A percentile compares a stretch with the other conserved stretches of the same genome.
Conservation (phyloP, 2,329 filamentous ascomycete species). For the Exophiala aquamarina region DNA sequence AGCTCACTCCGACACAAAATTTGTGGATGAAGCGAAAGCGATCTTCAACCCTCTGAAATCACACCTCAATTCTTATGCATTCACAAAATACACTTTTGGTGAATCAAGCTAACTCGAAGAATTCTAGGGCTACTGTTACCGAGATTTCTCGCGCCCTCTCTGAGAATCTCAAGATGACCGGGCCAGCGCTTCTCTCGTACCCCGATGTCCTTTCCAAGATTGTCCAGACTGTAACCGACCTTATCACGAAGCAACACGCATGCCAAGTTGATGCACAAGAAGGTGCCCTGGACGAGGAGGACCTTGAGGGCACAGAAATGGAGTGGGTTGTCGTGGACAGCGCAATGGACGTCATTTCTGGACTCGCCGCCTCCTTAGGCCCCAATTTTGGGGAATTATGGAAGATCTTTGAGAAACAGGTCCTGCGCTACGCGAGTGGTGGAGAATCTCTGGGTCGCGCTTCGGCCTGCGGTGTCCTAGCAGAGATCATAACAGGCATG, state of each 20-base stretch:
- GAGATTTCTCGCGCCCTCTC: conserved; percentile 94
- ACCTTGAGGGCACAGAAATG: conserved; percentile 84
- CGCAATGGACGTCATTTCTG: conserved; percentile 84
- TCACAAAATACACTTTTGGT: conserved; percentile 18
- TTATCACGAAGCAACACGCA: conserved; percentile 86
- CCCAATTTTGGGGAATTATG: conserved; percentile 80
- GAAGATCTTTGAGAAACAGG: conserved; percentile 92
- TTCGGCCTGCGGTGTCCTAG: conserved; percentile 86
- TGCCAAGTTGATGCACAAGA: conserved; percentile 89
- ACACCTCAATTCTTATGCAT: conserved; percentile 13
- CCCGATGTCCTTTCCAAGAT: conserved; percentile 70
- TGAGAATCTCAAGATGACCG: conserved; percentile 85
- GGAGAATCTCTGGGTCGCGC: conserved; percentile 85
- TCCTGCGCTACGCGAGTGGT: conserved; percentile 84
- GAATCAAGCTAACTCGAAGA: conserved; percentile 44
- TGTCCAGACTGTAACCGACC: conserved; percentile 70
- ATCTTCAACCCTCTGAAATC: conserved; percentile 52
- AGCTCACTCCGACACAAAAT: conserved; percentile 97
- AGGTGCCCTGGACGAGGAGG: conserved; percentile 71
- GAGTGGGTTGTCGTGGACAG: conserved; percentile 98
- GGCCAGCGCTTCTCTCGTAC: conserved; percentile 77
- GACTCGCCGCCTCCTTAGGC: conserved; percentile 79
- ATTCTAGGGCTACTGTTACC: conserved; percentile 74
- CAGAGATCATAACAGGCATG: conserved; percentile 86
- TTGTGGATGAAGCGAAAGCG: conserved; percentile 88